Evolutionary conservation across 192 early-diverging fungal species (phyloP).

Genomic region (Coemansia sp.): DNA sequence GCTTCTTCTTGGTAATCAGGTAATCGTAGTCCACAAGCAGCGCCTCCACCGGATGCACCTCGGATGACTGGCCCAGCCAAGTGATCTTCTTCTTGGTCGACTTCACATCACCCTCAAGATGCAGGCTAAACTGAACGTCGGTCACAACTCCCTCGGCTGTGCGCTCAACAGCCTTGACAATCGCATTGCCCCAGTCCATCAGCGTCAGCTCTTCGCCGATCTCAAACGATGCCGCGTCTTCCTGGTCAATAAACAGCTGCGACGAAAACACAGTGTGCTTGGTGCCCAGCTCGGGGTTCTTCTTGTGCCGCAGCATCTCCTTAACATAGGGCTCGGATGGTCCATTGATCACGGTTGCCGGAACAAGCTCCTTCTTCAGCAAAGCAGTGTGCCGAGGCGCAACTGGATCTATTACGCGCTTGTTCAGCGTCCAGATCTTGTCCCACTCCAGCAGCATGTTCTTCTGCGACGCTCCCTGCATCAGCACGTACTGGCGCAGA

Average conservation of each 20-base stretch:
- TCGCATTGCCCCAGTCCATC: constrained; percentile 99
- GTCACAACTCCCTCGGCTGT: constrained; percentile 58
- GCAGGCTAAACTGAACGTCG: constrained; percentile 67
- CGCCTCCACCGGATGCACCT: constrained; percentile 64
- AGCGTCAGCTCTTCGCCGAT: constrained; percentile 92
- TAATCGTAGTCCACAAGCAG: constrained; percentile 93
- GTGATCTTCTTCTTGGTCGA: constrained; percentile 99
- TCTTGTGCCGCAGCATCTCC: constrained; percentile 88
- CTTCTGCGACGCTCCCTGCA: constrained; percentile 98
- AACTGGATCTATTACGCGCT: constrained; percentile 94
- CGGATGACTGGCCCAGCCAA: constrained; percentile 76
- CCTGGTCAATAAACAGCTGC: constrained; percentile 80
- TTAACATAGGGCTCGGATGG: constrained; percentile 52
- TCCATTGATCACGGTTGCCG: constrained; percentile 61
- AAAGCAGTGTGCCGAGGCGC: constrained; percentile 90
- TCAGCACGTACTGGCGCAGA: constrained; percentile 92
- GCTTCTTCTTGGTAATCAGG: constrained; percentile 96
- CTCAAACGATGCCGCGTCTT: constrained; percentile 80
- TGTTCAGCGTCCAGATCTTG: constrained; percentile 98
- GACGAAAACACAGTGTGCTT: constrained; percentile 83
- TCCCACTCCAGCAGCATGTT: constrained; percentile 96
- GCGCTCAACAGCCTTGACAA: constrained; percentile 78
- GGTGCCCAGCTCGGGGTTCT: constrained; percentile 88
- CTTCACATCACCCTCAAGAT: constrained; percentile 95
- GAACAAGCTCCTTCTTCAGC: constrained; percentile 65